These are phyloP conservation scores for Silene coronaria DNA, from an alignment of 179 eudicot genomes.

Conservation along the genomic window DNA sequence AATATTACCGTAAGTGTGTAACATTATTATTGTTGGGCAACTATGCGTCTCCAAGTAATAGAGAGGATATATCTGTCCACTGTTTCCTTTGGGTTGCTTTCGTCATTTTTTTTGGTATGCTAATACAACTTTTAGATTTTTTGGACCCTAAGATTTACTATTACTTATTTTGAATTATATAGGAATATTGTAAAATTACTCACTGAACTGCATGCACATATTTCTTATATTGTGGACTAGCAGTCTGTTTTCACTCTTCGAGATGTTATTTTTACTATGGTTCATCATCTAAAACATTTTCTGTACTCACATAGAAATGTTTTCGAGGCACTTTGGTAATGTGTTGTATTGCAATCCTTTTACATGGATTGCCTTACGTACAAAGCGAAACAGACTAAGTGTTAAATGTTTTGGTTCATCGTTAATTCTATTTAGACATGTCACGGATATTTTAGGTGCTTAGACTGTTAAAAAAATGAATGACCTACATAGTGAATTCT, in stretches of 20 bases:
- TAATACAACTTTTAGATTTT: neutral
- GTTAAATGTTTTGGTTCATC: too few relatives aligned
- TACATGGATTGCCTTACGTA: too few relatives aligned
- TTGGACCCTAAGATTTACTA: neutral
- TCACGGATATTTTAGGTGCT: too few relatives aligned
- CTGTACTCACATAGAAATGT: neutral
- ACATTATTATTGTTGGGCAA: neutral
- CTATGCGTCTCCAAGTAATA: neutral
- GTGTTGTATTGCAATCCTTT: too few relatives aligned
- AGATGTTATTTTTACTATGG: neutral
- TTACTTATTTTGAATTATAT: neutral
- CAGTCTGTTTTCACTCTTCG: neutral
- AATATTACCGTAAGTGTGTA: neutral
- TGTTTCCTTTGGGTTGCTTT: neutral
- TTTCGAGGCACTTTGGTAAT: too few relatives aligned
- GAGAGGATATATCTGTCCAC: neutral
- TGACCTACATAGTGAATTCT: neutral
- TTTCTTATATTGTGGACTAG: neutral
- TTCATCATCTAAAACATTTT: neutral
- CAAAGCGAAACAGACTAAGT: too few relatives aligned
- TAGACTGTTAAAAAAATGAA: neutral
- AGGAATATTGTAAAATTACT: neutral
- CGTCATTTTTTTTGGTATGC: neutral
- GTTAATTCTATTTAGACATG: too few relatives aligned
- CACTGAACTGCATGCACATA: neutral